These are phyloP conservation scores for Neofusicoccum laricinum DNA, from an alignment of 2,329 filamentous ascomycete genomes.

Conservation along the genomic window DNA sequence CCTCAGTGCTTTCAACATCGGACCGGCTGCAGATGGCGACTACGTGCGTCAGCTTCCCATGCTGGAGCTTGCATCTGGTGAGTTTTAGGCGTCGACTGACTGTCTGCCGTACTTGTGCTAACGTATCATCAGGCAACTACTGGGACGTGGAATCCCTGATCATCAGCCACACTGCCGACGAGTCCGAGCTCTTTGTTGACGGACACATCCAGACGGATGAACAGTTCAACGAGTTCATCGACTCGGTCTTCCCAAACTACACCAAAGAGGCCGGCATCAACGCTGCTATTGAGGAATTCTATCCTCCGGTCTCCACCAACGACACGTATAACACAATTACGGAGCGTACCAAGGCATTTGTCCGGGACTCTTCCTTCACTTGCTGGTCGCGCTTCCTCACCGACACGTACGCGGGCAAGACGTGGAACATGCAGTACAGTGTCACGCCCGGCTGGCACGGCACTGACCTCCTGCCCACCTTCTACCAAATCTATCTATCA, in stretches of 20 bases:
- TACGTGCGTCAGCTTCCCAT: conserved; percentile 23
- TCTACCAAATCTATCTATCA: conserved; percentile 10
- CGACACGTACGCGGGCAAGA: conserved; percentile 1
- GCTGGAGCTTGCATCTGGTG: conserved; percentile 13
- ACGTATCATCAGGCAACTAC: conserved; percentile 27
- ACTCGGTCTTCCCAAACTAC: conserved; percentile 1
- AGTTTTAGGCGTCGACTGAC: neutral
- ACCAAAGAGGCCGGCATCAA: conserved; percentile 7
- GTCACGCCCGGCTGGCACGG: conserved; percentile 16
- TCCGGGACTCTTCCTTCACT: conserved; percentile 11
- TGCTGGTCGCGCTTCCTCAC: conserved; percentile 12
- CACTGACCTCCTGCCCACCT: conserved; percentile 14
- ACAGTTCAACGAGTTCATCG: conserved; percentile 4
- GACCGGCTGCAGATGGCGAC: conserved; percentile 34
- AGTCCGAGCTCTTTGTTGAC: conserved; percentile 12
- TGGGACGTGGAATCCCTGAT: conserved; percentile 32
- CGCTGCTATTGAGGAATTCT: conserved; percentile 4
- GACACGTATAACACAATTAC: conserved; percentile 3
- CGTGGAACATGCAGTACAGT: conserved; percentile 15
- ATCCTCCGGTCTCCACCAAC: conserved; percentile 2
- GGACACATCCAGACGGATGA: conserved; percentile 13
- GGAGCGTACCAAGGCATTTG: conserved; percentile 7
- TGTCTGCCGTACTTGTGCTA: neutral
- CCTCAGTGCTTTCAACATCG: conserved; percentile 28
- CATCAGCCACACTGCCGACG: conserved; percentile 26